These are phyloP conservation scores for Funneliformis geosporum DNA, from an alignment of 192 early-diverging fungal genomes.

Conservation along the genomic window DNA sequence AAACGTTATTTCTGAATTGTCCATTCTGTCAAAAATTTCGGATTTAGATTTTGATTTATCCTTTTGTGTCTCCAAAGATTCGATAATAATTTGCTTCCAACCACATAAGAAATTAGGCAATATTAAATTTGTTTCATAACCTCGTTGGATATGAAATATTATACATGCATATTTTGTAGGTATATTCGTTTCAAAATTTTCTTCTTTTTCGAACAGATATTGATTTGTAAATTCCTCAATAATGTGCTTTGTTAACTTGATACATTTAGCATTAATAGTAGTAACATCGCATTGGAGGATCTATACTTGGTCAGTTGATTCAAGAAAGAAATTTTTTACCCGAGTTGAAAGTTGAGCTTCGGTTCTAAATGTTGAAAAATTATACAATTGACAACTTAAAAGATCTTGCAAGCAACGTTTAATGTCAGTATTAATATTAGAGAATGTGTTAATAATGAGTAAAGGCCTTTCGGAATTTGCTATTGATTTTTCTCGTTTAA, in stretches of 20 bases:
- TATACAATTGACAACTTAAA: neutral
- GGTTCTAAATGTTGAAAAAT: conserved; percentile 15
- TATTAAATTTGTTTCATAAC: neutral
- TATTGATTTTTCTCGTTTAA: neutral
- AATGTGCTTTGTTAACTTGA: conserved; percentile 11
- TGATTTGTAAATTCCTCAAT: conserved; percentile 10
- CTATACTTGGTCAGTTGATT: neutral
- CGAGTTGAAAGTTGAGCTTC: neutral
- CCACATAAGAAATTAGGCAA: neutral
- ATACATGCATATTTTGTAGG: neutral
- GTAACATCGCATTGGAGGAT: conserved; percentile 17
- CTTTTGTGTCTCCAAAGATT: neutral
- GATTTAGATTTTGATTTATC: neutral
- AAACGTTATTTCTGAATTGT: neutral
- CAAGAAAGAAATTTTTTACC: conserved; percentile 11
- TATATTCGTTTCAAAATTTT: neutral
- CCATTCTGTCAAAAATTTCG: neutral
- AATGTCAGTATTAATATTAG: conserved; percentile 8
- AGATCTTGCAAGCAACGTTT: neutral
- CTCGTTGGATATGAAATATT: neutral
- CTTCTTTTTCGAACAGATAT: neutral
- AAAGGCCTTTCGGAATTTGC: neutral
- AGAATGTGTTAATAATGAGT: conserved; percentile 25
- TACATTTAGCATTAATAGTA: neutral
- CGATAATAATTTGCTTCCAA: neutral